Conservation (phyloP, 345 rosid species). For the Anacardium occidentale region DNA sequence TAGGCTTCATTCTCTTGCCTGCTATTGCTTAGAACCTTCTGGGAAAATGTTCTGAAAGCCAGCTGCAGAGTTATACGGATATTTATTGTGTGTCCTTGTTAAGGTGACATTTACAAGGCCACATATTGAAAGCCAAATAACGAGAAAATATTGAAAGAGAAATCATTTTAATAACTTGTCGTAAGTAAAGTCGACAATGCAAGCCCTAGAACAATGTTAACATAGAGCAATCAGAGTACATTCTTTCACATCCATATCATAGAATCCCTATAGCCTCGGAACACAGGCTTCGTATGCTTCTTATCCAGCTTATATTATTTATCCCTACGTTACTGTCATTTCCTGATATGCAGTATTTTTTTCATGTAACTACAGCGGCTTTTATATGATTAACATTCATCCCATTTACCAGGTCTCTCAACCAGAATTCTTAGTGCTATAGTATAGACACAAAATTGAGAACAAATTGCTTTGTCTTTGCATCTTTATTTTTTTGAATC, state of each 20-base stretch:
- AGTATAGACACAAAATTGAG: not conserved
- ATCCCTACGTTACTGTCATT: constrained; percentile 8
- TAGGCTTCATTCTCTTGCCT: constrained; percentile 19
- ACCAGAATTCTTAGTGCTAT: no score
- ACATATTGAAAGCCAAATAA: not conserved
- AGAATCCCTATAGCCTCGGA: constrained; percentile 25
- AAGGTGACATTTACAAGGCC: constrained; percentile 23
- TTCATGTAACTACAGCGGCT: not conserved
- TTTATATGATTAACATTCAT: not conserved
- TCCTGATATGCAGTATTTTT: constrained; percentile 7
- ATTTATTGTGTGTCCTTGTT: constrained; percentile 24
- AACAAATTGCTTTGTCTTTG: not conserved
- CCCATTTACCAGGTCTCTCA: not conserved
- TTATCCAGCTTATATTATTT: constrained; percentile 4
- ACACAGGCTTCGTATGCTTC: not conserved
- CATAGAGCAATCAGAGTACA: constrained; percentile 31
- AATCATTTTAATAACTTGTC: constrained; percentile 17
- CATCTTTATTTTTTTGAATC: not conserved
- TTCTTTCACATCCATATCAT: constrained; percentile 7
- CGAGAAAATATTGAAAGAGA: not conserved
- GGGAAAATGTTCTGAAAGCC: not conserved
- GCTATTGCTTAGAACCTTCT: constrained; percentile 10
- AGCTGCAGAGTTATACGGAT: not conserved
- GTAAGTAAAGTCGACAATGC: constrained; percentile 10
- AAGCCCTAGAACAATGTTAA: constrained; percentile 30